These are phyloP conservation scores for Hypoxylon intermedium DNA, from an alignment of 495 filamentous ascomycete species.

Conservation along the genomic window DNA sequence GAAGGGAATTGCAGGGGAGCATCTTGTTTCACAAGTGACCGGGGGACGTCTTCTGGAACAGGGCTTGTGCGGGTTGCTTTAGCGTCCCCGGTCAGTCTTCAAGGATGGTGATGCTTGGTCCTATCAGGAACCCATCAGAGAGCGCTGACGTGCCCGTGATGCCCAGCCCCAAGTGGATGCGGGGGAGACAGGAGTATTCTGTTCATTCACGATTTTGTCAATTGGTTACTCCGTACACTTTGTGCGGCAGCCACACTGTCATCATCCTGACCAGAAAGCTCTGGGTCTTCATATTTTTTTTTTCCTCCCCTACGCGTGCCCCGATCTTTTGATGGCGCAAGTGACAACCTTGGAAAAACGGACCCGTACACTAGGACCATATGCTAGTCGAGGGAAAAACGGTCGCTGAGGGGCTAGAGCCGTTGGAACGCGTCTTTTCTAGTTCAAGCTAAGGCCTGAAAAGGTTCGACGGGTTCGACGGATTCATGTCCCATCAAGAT, in stretches of 20 bases:
- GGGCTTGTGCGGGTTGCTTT: constrained; percentile 39
- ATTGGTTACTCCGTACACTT: constrained; percentile 28
- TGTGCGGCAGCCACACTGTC: constrained; percentile 23
- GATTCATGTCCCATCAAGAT: constrained; percentile 33
- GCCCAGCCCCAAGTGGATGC: constrained; percentile 40
- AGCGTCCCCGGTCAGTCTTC: constrained; percentile 33
- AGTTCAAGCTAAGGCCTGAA: constrained; percentile 24
- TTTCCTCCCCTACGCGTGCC: constrained; percentile 1
- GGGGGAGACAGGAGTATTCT: constrained; percentile 27
- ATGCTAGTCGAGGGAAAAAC: constrained; percentile 12
- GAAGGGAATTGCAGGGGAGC: constrained; percentile 44
- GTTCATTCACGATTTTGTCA: constrained; percentile 24
- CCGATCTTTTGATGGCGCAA: constrained; percentile 39
- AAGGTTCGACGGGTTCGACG: constrained; percentile 30
- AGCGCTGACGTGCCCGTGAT: constrained; percentile 39
- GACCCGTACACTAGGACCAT: too few species aligned
- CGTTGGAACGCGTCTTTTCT: constrained; percentile 25
- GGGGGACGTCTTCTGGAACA: constrained; percentile 40
- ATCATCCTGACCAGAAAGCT: constrained; percentile 24
- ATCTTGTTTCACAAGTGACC: constrained; percentile 44
- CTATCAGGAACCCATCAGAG: constrained; percentile 32
- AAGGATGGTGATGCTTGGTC: constrained; percentile 30
- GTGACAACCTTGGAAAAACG: too few species aligned
- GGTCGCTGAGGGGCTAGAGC: constrained; percentile 28
- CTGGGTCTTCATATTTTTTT: constrained; percentile 8